phyloP scores from a whole-genome alignment of 371 early-diverging fungal genomes.

The Mucor sp. region DNA sequence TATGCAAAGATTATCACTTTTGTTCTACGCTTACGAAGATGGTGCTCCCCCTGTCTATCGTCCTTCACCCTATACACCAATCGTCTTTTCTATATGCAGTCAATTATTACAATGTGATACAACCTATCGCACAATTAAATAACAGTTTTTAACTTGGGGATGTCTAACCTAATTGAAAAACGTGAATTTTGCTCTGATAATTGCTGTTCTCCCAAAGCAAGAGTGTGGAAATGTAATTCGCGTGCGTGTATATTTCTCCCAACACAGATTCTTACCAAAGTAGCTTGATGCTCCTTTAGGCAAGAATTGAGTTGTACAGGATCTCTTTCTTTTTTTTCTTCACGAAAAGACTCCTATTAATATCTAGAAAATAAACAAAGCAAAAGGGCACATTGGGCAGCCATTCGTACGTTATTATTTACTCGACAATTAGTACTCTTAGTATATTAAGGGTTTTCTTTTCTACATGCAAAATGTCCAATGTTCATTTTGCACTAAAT shows the following conservation, averaged over 20 bases:
- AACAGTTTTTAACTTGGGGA: background rate
- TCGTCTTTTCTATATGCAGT: background rate
- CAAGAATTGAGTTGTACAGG: background rate
- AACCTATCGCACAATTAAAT: background rate
- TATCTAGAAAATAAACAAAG: background rate
- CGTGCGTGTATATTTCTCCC: background rate
- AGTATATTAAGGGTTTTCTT: background rate
- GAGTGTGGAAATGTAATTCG: background rate
- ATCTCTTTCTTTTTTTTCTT: background rate
- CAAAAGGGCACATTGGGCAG: background rate
- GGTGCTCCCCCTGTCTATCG: background rate
- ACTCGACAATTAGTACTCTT: background rate
- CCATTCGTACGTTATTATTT: background rate
- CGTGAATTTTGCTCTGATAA: background rate
- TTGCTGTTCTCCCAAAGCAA: background rate
- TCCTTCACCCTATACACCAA: background rate
- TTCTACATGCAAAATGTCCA: background rate
- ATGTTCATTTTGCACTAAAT: background rate
- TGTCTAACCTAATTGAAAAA: background rate
- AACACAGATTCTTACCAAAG: conserved; percentile 2
- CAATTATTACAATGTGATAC: conserved; percentile 8
- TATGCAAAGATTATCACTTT: conserved; percentile 7
- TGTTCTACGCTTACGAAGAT: background rate
- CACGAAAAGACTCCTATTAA: background rate
- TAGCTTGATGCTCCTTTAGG: conserved; percentile 8